phyloP scores from a whole-genome alignment of 345 rosid genomes.

The Psidium guajava region DNA sequence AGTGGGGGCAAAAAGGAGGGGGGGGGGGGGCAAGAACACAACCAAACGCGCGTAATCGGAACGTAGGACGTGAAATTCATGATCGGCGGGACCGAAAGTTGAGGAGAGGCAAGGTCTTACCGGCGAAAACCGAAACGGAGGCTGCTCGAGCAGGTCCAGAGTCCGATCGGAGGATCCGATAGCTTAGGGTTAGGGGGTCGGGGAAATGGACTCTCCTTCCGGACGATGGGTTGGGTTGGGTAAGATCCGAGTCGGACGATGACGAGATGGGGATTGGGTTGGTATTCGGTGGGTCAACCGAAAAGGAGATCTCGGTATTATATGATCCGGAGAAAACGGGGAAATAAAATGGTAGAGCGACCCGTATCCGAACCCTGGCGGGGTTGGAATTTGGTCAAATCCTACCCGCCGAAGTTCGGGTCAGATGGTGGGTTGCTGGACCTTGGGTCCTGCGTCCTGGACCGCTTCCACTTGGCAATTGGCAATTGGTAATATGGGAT shows the following conservation, averaged over 20 bases:
- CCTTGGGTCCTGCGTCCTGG: neutral
- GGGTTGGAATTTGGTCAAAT: neutral
- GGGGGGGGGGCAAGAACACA: neutral
- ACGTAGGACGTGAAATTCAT: neutral
- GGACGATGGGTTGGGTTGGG: neutral
- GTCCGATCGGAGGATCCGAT: slow-evolving; percentile 59
- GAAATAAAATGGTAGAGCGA: neutral
- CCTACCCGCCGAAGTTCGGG: neutral
- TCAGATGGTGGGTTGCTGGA: neutral
- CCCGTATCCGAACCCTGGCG: neutral
- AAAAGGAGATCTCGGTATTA: neutral
- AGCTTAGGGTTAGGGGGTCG: slow-evolving; percentile 1
- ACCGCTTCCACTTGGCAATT: neutral
- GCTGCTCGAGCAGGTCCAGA: slow-evolving; percentile 6
- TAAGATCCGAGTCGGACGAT: neutral
- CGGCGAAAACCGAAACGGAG: neutral
- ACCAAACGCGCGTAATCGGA: neutral
- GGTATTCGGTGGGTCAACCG: neutral
- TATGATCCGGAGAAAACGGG: neutral
- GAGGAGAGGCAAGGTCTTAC: neutral
- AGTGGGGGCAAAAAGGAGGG: no score
- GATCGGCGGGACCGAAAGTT: neutral
- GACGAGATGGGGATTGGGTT: neutral
- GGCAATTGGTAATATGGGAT: neutral
- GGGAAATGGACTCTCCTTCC: slow-evolving; percentile 5